These are phyloP conservation scores for Taxillus chinensis DNA, from an alignment of 164 flowering plant species.

Conservation along the genomic window DNA sequence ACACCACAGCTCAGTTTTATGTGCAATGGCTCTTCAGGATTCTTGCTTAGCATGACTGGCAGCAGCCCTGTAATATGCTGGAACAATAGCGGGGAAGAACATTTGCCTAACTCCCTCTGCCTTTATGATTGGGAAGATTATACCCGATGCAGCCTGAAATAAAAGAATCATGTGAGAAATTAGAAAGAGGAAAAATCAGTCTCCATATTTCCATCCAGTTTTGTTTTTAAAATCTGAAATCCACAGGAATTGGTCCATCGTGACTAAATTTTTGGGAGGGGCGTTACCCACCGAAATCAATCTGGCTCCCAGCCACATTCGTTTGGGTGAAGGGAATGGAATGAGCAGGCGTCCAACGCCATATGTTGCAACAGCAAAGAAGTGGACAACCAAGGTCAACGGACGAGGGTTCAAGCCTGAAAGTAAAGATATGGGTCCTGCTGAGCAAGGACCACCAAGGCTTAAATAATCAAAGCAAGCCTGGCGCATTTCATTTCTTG, in stretches of 20 bases:
- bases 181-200: no score
- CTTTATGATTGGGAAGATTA: constrained; percentile 56
- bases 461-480: constrained; percentile 51
- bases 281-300: constrained; percentile 23
- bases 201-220: no score
- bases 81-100: constrained; percentile 60
- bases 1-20: not conserved
- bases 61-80: constrained; percentile 56
- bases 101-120: constrained; percentile 64
- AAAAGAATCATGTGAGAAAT: not conserved
- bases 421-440: constrained; percentile 45
- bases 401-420: constrained; percentile 62
- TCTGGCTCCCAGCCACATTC: constrained; percentile 32
- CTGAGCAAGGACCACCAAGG: constrained; percentile 39
- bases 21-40: not conserved
- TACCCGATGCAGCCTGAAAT: constrained; percentile 54
- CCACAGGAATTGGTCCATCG: no score
- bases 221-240: no score
- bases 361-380: constrained; percentile 38
- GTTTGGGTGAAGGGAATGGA: constrained; percentile 38
- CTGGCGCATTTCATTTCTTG: constrained; percentile 46
- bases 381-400: constrained; percentile 45
- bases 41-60: constrained; percentile 8
- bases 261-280: no score
- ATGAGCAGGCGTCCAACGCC: constrained; percentile 39